Base-by-base conservation (phyloP, 2,329 filamentous ascomycete genomes). In the Hymenoscyphus fraxineus region DNA sequence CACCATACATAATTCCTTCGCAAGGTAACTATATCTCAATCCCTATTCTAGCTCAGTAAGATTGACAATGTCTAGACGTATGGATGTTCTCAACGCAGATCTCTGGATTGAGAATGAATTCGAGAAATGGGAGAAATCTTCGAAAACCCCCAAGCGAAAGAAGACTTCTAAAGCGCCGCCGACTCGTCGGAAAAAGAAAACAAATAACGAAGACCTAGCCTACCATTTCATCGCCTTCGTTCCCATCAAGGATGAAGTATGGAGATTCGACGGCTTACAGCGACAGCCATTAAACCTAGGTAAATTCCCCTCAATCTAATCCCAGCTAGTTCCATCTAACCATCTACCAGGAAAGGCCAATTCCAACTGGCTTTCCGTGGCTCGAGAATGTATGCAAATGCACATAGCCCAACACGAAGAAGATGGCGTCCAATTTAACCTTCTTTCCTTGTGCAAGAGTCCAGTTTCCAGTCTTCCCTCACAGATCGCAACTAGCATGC, bases 181-280 rank as follows among this genome's bases (percentile, higher is more conserved):
- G 2, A 27, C 27, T 4, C 44, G 47, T 13, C 16, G 22, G 16
- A 81, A 76, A 65, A 75, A 70, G 63, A 79, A 75, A 59, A 77
- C 79, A 80, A 75, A 77, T 4, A 79, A 83, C 6, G 78, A 82
- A 0, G 85, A 91, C n/a, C 82, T 84, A 13, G 88, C 85, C 0
- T 95, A 89, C 73, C 94, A 98, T 74, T 98, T 95, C 76, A 89
- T 96, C 68, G 93, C 93, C 6, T 97, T 94, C 73, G 87, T 97
- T 38, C 91, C 92, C 1, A 84, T 87, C 15, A 81, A 84, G n/a
- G 88, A 85, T 2, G 80, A 85, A 63, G 84, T 97, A 15, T 97
- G 92, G 92, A 91, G 93, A 75, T 85, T 98, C 5, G 94, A 98
- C 76, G 94, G 94, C 4, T 80, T 97, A 27, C 87, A 93, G 74